Evolutionary conservation across 805 yeast species (phyloP).

Genomic region (Scheffersomyces ergatensis): DNA sequence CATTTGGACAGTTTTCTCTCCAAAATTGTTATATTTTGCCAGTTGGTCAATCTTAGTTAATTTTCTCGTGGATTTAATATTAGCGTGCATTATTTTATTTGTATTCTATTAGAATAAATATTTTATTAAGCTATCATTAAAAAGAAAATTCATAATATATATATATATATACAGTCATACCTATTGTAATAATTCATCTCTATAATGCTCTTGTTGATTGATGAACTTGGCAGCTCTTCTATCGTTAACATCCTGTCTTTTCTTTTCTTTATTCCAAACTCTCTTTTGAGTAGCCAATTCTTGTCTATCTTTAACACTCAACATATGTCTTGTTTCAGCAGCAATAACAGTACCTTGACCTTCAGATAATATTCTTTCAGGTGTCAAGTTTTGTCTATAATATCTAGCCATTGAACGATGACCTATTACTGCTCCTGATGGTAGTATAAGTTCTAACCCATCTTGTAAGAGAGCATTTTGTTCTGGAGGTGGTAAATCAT

Average conservation of each 20-base stretch:
- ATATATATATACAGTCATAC: background rate
- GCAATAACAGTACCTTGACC: slow-evolving; percentile 50
- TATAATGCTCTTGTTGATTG: slow-evolving; percentile 76
- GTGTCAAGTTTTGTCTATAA: slow-evolving; percentile 43
- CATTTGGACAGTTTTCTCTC: slow-evolving; percentile 97
- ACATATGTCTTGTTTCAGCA: slow-evolving; percentile 52
- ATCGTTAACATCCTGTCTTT: slow-evolving; percentile 50
- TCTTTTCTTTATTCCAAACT: slow-evolving; percentile 56
- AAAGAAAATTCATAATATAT: background rate
- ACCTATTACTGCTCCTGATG: slow-evolving; percentile 42
- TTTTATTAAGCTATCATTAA: no score
- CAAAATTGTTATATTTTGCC: slow-evolving; percentile 77
- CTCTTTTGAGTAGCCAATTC: slow-evolving; percentile 47
- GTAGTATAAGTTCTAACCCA: slow-evolving; percentile 40
- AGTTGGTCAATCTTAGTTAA: slow-evolving; percentile 66
- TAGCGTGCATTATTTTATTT: slow-evolving; percentile 20
- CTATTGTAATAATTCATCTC: slow-evolving; percentile 40
- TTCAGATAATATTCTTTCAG: slow-evolving; percentile 40
- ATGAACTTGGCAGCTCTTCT: slow-evolving; percentile 64
- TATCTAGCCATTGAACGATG: slow-evolving; percentile 43
- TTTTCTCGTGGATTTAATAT: slow-evolving; percentile 42
- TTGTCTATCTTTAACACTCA: slow-evolving; percentile 35
- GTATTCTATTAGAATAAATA: slow-evolving; percentile 8
- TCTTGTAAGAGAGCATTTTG: slow-evolving; percentile 29
- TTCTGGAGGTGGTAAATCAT: slow-evolving; percentile 22